Conservation (phyloP, 495 filamentous ascomycete species). For the Massariosphaeria phaeospora region DNA sequence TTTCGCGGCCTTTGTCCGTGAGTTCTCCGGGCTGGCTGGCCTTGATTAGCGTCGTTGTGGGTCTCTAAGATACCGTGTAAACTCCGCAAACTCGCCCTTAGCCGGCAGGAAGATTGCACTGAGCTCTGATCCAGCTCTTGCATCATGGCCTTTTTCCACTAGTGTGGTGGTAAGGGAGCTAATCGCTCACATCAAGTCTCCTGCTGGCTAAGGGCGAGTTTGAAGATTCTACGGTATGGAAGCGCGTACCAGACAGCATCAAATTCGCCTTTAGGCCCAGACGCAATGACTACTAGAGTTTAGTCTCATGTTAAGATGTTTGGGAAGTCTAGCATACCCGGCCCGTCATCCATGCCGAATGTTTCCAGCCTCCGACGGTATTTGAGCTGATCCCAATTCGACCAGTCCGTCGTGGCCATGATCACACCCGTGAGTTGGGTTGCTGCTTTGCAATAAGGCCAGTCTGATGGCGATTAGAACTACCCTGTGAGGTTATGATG, state of each 20-base stretch:
- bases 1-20: conserved; percentile 79
- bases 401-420: conserved; percentile 52
- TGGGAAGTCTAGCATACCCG: conserved; percentile 35
- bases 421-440: conserved; percentile 66
- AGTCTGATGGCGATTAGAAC: conserved; percentile 62
- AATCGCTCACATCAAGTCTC: no score
- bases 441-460: conserved; percentile 86
- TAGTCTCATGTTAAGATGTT: not conserved
- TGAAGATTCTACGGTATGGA: not conserved
- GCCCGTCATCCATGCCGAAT: conserved; percentile 66
- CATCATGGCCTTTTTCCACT: no score
- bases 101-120: no score
- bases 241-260: conserved; percentile 62
- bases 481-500: no score
- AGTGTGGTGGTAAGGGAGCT: no score
- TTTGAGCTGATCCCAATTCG: conserved; percentile 62
- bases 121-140: no score
- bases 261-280: conserved; percentile 61
- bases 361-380: conserved; percentile 78
- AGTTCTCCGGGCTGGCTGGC: conserved; percentile 74
- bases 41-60: no score
- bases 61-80: no score
- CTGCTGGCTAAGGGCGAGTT: no score
- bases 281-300: conserved; percentile 47
- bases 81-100: no score